These are phyloP conservation scores for Ustilago nuda DNA, from an alignment of 1,284 basidiomycete species.

Conservation along the genomic window DNA sequence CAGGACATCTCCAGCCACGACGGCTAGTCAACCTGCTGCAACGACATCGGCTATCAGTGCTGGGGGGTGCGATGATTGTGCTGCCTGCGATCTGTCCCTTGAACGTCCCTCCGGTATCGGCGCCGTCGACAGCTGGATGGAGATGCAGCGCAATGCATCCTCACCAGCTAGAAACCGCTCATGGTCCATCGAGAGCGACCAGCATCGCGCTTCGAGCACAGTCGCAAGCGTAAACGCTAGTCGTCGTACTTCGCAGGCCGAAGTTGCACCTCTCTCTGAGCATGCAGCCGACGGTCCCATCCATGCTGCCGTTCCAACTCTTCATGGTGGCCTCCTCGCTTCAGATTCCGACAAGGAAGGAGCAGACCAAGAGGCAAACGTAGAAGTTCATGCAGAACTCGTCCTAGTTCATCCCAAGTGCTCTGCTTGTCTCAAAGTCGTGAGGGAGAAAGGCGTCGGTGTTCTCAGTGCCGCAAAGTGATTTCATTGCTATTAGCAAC, in stretches of 20 bases:
- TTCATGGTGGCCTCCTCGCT: slow-evolving; percentile 42
- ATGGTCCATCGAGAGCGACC: slow-evolving; percentile 7
- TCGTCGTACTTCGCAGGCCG: slow-evolving; percentile 12
- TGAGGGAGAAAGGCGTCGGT: slow-evolving; percentile 34
- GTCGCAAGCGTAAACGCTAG: slow-evolving; percentile 9
- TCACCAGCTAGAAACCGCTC: slow-evolving; percentile 11
- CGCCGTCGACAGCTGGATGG: slow-evolving; percentile 52
- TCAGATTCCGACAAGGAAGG: slow-evolving; percentile 1
- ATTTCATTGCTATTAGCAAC: background rate
- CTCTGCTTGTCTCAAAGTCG: slow-evolving; percentile 35
- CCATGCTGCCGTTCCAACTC: slow-evolving; percentile 8
- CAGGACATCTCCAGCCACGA: slow-evolving; percentile 16
- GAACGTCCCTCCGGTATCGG: slow-evolving; percentile 54
- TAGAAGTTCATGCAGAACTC: slow-evolving; percentile 33
- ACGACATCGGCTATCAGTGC: background rate
- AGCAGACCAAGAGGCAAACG: background rate
- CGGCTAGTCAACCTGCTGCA: background rate
- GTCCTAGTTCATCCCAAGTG: slow-evolving; percentile 46
- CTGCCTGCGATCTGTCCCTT: slow-evolving; percentile 56
- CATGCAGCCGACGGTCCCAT: background rate
- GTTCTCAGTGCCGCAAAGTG: slow-evolving; percentile 26
- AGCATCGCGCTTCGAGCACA: background rate
- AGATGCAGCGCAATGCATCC: slow-evolving; percentile 14
- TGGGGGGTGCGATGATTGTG: slow-evolving; percentile 50
- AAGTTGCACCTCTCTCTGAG: background rate